phyloP scores from a whole-genome alignment of 441 rosid genomes.

The Cnidoscolus chayamansa region DNA sequence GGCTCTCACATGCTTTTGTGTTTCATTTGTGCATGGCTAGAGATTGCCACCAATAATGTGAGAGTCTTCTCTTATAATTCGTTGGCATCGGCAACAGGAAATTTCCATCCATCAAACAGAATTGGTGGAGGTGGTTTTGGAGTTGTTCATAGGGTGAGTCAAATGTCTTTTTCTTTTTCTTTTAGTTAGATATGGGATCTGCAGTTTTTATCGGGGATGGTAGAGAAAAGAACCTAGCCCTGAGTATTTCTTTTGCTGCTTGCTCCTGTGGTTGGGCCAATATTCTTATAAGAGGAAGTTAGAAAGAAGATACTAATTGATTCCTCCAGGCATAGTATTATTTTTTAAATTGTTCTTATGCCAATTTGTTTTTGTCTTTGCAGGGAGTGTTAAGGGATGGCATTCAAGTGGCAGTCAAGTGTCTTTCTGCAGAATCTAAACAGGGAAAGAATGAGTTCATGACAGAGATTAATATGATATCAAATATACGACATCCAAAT shows the following conservation, averaged over 20 bases:
- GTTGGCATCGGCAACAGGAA: conserved; percentile 66
- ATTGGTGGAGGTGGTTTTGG: conserved; percentile 94
- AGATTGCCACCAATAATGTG: conserved; percentile 59
- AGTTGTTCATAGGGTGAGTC: conserved; percentile 74
- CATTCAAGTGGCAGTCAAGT: conserved; percentile 55
- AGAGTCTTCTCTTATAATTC: conserved; percentile 69
- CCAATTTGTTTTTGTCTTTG: conserved; percentile 11
- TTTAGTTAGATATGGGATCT: background rate
- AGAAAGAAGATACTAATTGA: background rate
- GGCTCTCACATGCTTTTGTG: conserved; percentile 23
- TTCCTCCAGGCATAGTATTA: background rate
- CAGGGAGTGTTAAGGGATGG: conserved; percentile 65
- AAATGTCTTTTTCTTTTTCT: conserved; percentile 12
- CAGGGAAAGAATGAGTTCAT: conserved; percentile 61
- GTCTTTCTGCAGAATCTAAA: conserved; percentile 60
- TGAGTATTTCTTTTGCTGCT: too few relatives aligned
- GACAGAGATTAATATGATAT: conserved; percentile 59
- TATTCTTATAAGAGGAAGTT: too few relatives aligned
- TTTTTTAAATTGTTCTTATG: background rate
- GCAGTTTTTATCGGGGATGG: background rate
- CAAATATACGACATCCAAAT: conserved; percentile 53
- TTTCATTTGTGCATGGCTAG: conserved; percentile 37
- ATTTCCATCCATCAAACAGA: conserved; percentile 73
- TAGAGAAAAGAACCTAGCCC: too few relatives aligned
- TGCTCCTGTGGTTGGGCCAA: too few relatives aligned